Evolutionary conservation across 805 yeast species (phyloP).

Genomic region (Sugiyamaella smithiae): DNA sequence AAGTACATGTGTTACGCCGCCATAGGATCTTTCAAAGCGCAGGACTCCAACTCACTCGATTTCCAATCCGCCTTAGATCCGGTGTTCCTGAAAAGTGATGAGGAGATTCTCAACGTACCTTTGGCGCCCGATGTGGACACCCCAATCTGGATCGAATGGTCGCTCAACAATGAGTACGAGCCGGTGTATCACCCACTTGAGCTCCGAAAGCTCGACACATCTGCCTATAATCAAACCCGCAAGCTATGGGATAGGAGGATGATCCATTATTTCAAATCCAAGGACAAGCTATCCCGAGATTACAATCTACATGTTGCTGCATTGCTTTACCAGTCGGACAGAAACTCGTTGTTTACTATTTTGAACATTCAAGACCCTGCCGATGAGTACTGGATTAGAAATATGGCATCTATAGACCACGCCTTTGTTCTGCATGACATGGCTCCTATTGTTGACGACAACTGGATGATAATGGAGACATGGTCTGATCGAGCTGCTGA

Average conservation of each 20-base stretch:
- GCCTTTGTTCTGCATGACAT: conserved; percentile 31
- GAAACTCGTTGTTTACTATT: conserved; percentile 34
- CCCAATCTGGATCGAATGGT: conserved; percentile 24
- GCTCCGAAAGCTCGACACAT: conserved; percentile 29
- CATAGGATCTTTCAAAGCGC: conserved; percentile 20
- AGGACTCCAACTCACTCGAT: conserved; percentile 14
- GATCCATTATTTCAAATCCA: conserved; percentile 28
- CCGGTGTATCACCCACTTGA: conserved; percentile 31
- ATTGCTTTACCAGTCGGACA: conserved; percentile 32
- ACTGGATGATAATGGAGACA: conserved; percentile 32
- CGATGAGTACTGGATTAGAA: conserved; percentile 14
- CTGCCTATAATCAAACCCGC: conserved; percentile 19
- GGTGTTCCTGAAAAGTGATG: conserved; percentile 14
- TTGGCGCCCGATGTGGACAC: conserved; percentile 31
- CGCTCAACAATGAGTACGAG: conserved; percentile 13
- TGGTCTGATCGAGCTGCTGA: conserved; percentile 31
- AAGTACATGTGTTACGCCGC: conserved; percentile 22
- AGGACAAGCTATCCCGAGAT: conserved; percentile 19
- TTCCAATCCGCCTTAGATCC: conserved; percentile 21
- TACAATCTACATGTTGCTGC: conserved; percentile 32
- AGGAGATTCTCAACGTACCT: conserved; percentile 17
- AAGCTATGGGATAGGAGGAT: conserved; percentile 26
- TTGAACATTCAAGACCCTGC: conserved; percentile 27
- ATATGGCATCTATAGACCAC: conserved; percentile 33
- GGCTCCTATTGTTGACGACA: conserved; percentile 22